Base-by-base conservation (phyloP, 805 yeast species). In the Diddensiella santjacobensis region DNA sequence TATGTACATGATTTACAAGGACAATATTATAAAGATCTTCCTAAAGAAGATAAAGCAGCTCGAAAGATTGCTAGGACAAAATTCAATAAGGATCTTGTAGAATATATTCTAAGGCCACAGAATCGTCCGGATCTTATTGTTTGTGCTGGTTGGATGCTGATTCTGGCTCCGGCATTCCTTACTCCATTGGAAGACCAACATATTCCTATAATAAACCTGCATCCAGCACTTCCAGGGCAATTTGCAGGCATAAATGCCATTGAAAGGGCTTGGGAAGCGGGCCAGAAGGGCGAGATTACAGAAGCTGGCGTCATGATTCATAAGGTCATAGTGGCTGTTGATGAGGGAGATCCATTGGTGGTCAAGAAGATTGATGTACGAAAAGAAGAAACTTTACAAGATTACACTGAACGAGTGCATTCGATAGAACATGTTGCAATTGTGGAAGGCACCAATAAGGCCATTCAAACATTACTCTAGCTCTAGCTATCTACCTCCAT, bases 81-180 rank as follows among this genome's bases (percentile, higher is more conserved):
- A 49, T 93, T 87, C 73, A 91, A 93, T 65, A 63, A 67, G 38
- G 96, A 93, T 54, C 73, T 93, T 39, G 91, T 96, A 6, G 70
- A 77, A 42, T 60, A 83, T 20, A 79, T 93, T 19, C 64, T 87
- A 20, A 63, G 72, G 1, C 58, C 57, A 48, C 82, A 82, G 3
- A 52, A 64, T 31, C 74, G 75, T 55, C 98, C 98, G 3, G 87
- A 86, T 56, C 73, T 93, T 54, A 81, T 93, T 36, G 97, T 93
- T 3, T 93, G 99, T 69, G 99, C 99, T 3, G 99, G 99, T 1
- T 93, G 99, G 99, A 83, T 93, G 90, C 76, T 93, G 45, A 93
- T 93, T 50, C 73, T 93, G 51, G 85, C 96, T 1, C 81, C 87
- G 2, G 73, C 79, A 18, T 89, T 88, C 56, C 72, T 93, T 51